Evolutionary conservation across 768 basidiomycete genomes (phyloP).

Genomic region (Dentipellis fragilis): DNA sequence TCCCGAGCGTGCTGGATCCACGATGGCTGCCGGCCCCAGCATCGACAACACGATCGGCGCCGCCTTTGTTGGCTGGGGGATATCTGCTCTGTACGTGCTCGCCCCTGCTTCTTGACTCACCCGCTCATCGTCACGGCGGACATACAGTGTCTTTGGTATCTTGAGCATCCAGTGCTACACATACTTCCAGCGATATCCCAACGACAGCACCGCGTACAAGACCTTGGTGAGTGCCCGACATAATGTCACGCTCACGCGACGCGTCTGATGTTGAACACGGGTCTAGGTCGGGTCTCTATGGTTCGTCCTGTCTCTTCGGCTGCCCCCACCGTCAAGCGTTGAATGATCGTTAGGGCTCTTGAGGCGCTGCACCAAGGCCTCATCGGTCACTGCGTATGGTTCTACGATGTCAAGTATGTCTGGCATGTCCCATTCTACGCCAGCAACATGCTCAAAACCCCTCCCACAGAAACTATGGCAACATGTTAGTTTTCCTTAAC

Average conservation of each 20-base stretch:
- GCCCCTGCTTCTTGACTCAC: background rate
- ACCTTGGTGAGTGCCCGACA: constrained; percentile 5
- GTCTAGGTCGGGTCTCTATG: constrained; percentile 6
- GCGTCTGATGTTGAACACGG: background rate
- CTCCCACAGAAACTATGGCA: constrained; percentile 4
- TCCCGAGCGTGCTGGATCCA: background rate
- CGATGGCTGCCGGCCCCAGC: background rate
- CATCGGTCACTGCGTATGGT: constrained; percentile 9
- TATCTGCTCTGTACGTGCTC: constrained; percentile 8
- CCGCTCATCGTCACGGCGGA: background rate
- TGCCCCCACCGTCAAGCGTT: background rate
- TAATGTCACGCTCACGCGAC: background rate
- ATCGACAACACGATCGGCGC: constrained; percentile 13
- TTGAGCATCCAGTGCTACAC: constrained; percentile 11
- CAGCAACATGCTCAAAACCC: background rate
- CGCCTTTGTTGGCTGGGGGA: constrained; percentile 10
- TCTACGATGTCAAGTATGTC: constrained; percentile 6
- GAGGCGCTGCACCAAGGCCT: constrained; percentile 11
- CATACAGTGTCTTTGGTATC: constrained; percentile 10
- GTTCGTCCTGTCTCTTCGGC: background rate
- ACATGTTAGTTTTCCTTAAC: background rate
- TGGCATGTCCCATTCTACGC: background rate
- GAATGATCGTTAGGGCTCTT: constrained; percentile 1
- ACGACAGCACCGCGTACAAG: constrained; percentile 8
- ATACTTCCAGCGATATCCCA: constrained; percentile 11